Conservation (phyloP, 768 basidiomycete genomes). For the Pulveroboletus frians region DNA sequence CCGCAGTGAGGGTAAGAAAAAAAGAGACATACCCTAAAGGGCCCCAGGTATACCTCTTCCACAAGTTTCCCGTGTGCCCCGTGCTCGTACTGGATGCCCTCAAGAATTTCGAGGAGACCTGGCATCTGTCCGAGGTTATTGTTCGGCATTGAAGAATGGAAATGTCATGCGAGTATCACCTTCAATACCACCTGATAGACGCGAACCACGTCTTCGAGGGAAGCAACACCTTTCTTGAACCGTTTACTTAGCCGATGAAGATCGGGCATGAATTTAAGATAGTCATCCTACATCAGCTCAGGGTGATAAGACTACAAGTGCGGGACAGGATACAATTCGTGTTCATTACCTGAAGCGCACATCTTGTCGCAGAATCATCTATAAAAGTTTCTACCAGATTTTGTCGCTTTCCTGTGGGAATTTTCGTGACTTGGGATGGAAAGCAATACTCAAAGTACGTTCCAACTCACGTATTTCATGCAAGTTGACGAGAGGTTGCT, state of each 20-base stretch:
- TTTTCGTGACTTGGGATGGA: neutral
- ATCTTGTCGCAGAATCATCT: conserved; percentile 68
- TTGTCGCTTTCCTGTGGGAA: conserved; percentile 67
- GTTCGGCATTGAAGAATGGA: neutral
- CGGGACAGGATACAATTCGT: neutral
- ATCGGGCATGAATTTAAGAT: conserved; percentile 88
- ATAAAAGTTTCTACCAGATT: conserved; percentile 83
- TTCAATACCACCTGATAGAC: conserved; percentile 91
- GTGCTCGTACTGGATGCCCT: conserved; percentile 41
- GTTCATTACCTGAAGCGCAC: conserved; percentile 63
- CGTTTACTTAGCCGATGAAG: conserved; percentile 87
- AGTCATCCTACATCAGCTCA: conserved; percentile 60
- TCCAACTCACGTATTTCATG: conserved; percentile 79
- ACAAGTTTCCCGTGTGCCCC: conserved; percentile 52
- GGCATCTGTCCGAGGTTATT: conserved; percentile 50
- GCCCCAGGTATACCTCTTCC: conserved; percentile 58
- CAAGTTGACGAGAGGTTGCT: conserved; percentile 90
- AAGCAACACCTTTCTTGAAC: conserved; percentile 79
- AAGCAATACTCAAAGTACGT: neutral
- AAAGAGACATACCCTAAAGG: conserved; percentile 48
- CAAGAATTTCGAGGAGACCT: conserved; percentile 63
- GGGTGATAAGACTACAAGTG: neutral
- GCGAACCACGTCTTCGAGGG: conserved; percentile 91
- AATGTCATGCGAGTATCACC: conserved; percentile 34
- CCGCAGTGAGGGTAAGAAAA: neutral